These are phyloP conservation scores for Eremothecium gossypii DNA, from an alignment of 1,139 yeast species.

Conservation along the genomic window DNA sequence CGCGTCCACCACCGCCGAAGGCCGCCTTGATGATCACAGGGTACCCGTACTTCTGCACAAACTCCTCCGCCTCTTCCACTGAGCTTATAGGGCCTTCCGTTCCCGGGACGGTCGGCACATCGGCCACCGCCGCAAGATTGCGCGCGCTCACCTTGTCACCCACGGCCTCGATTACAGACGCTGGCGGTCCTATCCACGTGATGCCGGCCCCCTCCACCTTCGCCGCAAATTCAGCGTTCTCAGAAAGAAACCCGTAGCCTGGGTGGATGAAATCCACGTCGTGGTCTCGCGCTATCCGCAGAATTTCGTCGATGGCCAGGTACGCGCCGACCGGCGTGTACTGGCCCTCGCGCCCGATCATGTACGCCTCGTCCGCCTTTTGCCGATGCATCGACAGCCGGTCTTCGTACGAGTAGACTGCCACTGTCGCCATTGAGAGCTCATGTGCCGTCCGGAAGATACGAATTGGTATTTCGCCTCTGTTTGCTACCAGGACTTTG, in stretches of 20 bases:
- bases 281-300: conserved; percentile 80
- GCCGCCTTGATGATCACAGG: conserved; percentile 99
- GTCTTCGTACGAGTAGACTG: conserved; percentile 95
- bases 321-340: conserved; percentile 95
- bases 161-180: conserved; percentile 84
- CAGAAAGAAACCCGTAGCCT: conserved; percentile 94
- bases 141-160: conserved; percentile 98
- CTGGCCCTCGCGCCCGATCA: conserved; percentile 83
- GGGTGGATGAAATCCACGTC: conserved; percentile 96
- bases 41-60: conserved; percentile 76
- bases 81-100: conserved; percentile 92
- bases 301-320: conserved; percentile 90
- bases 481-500: conserved; percentile 82
- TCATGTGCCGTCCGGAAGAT: conserved; percentile 97
- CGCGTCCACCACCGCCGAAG: conserved; percentile 99
- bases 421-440: conserved; percentile 94
- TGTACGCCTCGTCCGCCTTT: conserved; percentile 88
- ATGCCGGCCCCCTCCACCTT: conserved; percentile 88
- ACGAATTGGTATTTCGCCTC: conserved; percentile 89
- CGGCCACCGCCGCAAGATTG: conserved; percentile 65
- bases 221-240: conserved; percentile 87
- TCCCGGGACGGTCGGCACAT: conserved; percentile 96
- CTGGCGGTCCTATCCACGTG: conserved; percentile 94
- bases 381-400: conserved; percentile 89
- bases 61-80: conserved; percentile 66